Conservation (phyloP, 1,139 yeast species). For the Pichia terricola region DNA sequence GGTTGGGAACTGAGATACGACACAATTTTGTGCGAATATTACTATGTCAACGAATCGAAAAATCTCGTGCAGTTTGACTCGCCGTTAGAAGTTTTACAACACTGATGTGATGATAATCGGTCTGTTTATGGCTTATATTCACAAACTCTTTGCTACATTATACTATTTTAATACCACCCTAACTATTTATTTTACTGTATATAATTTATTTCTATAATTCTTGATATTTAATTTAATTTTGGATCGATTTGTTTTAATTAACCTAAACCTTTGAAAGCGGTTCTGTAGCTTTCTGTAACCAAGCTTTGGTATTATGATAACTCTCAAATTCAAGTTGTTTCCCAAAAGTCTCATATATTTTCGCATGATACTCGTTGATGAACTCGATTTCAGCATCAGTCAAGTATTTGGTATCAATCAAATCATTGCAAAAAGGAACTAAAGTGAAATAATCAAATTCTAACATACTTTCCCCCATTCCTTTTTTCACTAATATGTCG, state of each 20-base stretch:
- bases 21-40: slow-evolving; percentile 23
- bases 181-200: too few relatives aligned
- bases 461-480: slow-evolving; percentile 20
- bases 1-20: slow-evolving; percentile 27
- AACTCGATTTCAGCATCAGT: slow-evolving; percentile 36
- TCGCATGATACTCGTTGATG: slow-evolving; percentile 40
- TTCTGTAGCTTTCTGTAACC: slow-evolving; percentile 41
- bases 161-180: too few relatives aligned
- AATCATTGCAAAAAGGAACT: slow-evolving; percentile 43
- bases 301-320: slow-evolving; percentile 31
- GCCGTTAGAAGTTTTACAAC: slow-evolving; percentile 23
- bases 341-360: slow-evolving; percentile 31
- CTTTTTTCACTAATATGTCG: slow-evolving; percentile 29
- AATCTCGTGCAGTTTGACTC: slow-evolving; percentile 25
- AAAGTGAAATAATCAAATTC: slow-evolving; percentile 43
- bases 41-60: slow-evolving; percentile 21
- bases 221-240: too few relatives aligned
- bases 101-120: too few relatives aligned
- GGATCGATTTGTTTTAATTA: too few relatives aligned
- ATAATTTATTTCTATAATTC: too few relatives aligned
- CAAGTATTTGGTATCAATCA: slow-evolving; percentile 34
- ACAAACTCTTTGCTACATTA: too few relatives aligned
- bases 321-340: slow-evolving; percentile 20
- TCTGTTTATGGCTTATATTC: too few relatives aligned
- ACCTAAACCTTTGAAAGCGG: too few relatives aligned